phyloP scores from a whole-genome alignment of 2,329 filamentous ascomycete species.

The Ceratocystis cubensis region DNA sequence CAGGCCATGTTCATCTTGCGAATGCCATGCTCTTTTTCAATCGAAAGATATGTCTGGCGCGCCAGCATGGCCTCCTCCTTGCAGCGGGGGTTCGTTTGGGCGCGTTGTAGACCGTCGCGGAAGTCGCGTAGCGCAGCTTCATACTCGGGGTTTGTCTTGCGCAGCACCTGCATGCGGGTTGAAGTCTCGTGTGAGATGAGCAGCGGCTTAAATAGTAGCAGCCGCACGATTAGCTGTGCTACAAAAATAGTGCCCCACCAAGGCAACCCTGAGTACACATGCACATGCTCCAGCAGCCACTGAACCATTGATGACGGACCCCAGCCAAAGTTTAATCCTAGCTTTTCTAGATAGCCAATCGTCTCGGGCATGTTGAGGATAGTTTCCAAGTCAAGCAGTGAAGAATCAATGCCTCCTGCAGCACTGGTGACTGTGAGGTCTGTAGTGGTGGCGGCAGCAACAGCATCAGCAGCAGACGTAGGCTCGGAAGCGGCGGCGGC shows the following conservation, averaged over 20 bases:
- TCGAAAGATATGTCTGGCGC: slow-evolving; percentile 25
- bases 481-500: slow-evolving; percentile 19
- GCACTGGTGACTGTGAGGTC: slow-evolving; percentile 23
- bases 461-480: slow-evolving; percentile 18
- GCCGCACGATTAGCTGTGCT: slow-evolving; percentile 52
- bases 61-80: slow-evolving; percentile 22
- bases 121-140: slow-evolving; percentile 29
- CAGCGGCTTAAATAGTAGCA: slow-evolving; percentile 52
- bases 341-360: slow-evolving; percentile 67
- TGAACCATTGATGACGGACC: slow-evolving; percentile 64
- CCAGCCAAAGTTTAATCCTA: slow-evolving; percentile 81
- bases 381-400: slow-evolving; percentile 26
- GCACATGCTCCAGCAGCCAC: slow-evolving; percentile 67
- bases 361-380: slow-evolving; percentile 52
- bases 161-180: slow-evolving; percentile 49
- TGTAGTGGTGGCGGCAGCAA: slow-evolving; percentile 20
- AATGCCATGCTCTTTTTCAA: slow-evolving; percentile 29
- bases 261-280: slow-evolving; percentile 60
- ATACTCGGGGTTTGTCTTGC: slow-evolving; percentile 40
- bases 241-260: slow-evolving; percentile 70
- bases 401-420: slow-evolving; percentile 19
- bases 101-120: slow-evolving; percentile 35
- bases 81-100: slow-evolving; percentile 31
- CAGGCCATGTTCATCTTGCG: slow-evolving; percentile 29
- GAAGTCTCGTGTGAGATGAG: slow-evolving; percentile 47